phyloP scores from a whole-genome alignment of 2,329 filamentous ascomycete species.

The Trichophyton mentagrophytes region DNA sequence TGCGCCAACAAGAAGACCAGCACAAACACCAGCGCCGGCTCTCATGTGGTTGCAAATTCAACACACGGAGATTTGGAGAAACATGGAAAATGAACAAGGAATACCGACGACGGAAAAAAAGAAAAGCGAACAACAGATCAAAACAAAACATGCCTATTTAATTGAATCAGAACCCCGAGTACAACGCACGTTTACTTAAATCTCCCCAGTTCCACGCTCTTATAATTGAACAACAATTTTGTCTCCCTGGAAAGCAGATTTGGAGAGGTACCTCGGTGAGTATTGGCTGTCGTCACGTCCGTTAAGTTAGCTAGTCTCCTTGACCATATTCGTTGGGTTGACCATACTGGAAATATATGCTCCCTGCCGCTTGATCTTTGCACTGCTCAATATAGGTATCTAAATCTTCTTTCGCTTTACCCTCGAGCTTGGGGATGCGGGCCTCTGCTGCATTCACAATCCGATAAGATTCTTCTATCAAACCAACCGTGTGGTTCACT shows the following conservation, averaged over 20 bases:
- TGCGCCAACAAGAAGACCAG: too few species aligned
- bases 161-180: not conserved
- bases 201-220: not conserved
- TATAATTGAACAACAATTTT: slow-evolving; percentile 3
- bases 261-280: slow-evolving; percentile 3
- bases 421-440: slow-evolving; percentile 5
- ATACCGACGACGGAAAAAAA: too few species aligned
- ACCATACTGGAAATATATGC: slow-evolving; percentile 9
- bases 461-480: slow-evolving; percentile 9
- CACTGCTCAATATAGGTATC: slow-evolving; percentile 8
- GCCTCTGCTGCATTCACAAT: slow-evolving; percentile 5
- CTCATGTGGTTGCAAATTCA: too few species aligned
- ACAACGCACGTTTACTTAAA: too few species aligned
- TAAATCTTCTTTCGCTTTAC: slow-evolving; percentile 9
- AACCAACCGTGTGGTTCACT: slow-evolving; percentile 7
- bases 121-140: not conserved
- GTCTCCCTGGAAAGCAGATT: slow-evolving; percentile 1
- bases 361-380: slow-evolving; percentile 9
- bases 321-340: not conserved
- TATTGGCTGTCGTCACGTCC: not conserved
- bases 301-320: not conserved
- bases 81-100: too few species aligned
- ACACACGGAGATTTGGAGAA: too few species aligned
- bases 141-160: not conserved
- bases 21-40: too few species aligned